Evolutionary conservation across 148 eudicot genomes (phyloP).

Genomic region (Rhododendron henanense): DNA sequence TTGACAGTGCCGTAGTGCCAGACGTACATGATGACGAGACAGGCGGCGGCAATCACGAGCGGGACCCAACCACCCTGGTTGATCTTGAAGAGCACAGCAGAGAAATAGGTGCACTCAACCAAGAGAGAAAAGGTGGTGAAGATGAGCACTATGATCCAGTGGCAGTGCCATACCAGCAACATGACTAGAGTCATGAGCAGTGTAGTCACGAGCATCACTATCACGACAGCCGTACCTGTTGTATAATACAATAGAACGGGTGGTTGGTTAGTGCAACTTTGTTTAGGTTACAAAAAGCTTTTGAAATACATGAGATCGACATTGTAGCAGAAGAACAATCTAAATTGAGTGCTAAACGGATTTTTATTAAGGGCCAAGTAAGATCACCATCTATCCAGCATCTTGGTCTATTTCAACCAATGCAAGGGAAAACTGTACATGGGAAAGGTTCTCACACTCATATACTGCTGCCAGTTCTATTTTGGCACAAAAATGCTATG

Average conservation of each 20-base stretch:
- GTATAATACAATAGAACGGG: neutral
- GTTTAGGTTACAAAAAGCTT: neutral
- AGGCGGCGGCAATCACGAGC: conserved; percentile 77
- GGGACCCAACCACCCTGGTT: conserved; percentile 99
- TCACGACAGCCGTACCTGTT: conserved; percentile 95
- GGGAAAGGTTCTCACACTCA: neutral
- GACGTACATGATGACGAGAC: conserved; percentile 76
- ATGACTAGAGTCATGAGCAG: conserved; percentile 80
- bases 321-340: neutral
- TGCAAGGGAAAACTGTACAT: neutral
- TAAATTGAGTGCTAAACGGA: neutral
- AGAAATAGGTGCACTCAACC: conserved; percentile 84
- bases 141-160: conserved; percentile 70
- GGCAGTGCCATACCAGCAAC: conserved; percentile 87
- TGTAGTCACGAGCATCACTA: conserved; percentile 91
- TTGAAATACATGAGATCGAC: neutral
- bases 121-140: conserved; percentile 72
- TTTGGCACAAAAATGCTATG: neutral
- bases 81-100: conserved; percentile 84
- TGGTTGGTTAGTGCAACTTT: no score
- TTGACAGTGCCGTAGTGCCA: conserved; percentile 94
- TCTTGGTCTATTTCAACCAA: neutral
- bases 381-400: neutral
- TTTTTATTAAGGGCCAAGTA: neutral
- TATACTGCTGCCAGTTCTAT: neutral